These are phyloP conservation scores for Berberis vulgaris DNA, from an alignment of 164 flowering plant genomes.

Conservation along the genomic window DNA sequence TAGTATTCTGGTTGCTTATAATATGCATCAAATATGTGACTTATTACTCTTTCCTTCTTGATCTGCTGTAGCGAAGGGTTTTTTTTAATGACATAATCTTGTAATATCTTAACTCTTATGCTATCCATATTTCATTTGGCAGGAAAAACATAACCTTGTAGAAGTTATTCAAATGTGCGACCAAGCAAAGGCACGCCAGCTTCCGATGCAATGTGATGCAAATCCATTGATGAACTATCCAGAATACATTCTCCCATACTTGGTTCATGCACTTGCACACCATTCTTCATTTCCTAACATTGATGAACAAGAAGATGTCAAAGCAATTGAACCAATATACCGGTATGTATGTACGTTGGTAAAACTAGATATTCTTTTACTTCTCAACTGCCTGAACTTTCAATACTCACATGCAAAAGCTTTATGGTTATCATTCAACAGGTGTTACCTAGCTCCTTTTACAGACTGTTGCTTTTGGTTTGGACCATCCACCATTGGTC, in stretches of 20 bases:
- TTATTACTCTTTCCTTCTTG: too few species aligned
- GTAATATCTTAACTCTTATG: neutral
- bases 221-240: slow-evolving; percentile 46
- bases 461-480: too few species aligned
- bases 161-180: slow-evolving; percentile 78
- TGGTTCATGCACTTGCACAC: slow-evolving; percentile 88
- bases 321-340: slow-evolving; percentile 61
- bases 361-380: too few species aligned
- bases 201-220: slow-evolving; percentile 48
- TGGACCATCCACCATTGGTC: too few species aligned
- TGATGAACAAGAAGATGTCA: slow-evolving; percentile 65
- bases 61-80: too few species aligned
- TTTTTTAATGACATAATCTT: neutral
- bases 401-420: too few species aligned
- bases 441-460: too few species aligned
- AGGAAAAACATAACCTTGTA: slow-evolving; percentile 65
- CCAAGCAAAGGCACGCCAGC: slow-evolving; percentile 59
- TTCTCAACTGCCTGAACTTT: too few species aligned
- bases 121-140: slow-evolving; percentile 21
- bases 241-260: slow-evolving; percentile 62
- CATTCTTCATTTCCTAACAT: slow-evolving; percentile 64
- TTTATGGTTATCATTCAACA: too few species aligned
- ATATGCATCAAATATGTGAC: neutral
- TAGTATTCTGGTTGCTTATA: neutral
- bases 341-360: slow-evolving; percentile 31